These are phyloP conservation scores for Penicillium riverlandense DNA, from an alignment of 495 filamentous ascomycete species.

Conservation along the genomic window DNA sequence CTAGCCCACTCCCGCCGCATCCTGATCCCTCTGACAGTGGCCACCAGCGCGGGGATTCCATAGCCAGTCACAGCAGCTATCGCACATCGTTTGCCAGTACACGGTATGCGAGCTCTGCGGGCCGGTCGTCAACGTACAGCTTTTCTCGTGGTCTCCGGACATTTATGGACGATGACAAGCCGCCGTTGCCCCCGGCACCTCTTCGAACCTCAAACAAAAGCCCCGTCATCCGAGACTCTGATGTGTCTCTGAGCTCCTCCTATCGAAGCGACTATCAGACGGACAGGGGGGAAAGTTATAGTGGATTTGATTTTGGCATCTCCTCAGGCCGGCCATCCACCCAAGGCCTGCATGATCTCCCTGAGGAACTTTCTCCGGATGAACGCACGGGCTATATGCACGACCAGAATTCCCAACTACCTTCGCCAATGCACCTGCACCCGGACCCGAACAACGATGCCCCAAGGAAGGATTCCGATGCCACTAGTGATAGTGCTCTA, in stretches of 20 bases:
- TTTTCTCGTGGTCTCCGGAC: conserved; percentile 23
- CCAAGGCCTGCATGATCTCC: conserved; percentile 14
- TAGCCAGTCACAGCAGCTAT: conserved; percentile 39
- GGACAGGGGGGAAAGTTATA: conserved; percentile 18
- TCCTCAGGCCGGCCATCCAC: not conserved
- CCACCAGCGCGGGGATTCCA: conserved; percentile 27
- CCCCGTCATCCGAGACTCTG: conserved; percentile 17
- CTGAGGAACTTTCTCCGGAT: conserved; percentile 7
- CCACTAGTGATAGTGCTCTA: conserved; percentile 22
- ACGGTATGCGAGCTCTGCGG: conserved; percentile 29
- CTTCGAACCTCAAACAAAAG: conserved; percentile 18
- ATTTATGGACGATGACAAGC: conserved; percentile 27
- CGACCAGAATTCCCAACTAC: conserved; percentile 1
- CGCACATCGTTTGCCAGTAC: conserved; percentile 37
- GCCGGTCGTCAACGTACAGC: conserved; percentile 35
- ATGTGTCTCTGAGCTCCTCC: conserved; percentile 14
- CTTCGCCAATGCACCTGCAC: conserved; percentile 10
- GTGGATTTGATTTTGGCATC: conserved; percentile 26
- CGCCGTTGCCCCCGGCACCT: conserved; percentile 27
- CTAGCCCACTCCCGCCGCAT: conserved; percentile 21
- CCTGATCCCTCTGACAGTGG: conserved; percentile 3
- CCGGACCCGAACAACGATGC: conserved; percentile 7
- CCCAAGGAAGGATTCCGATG: conserved; percentile 23
- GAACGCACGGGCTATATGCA: not conserved
- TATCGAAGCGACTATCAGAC: conserved; percentile 12